Evolutionary conservation across 768 basidiomycete species (phyloP).

Genomic region (Steccherinum ochraceum): DNA sequence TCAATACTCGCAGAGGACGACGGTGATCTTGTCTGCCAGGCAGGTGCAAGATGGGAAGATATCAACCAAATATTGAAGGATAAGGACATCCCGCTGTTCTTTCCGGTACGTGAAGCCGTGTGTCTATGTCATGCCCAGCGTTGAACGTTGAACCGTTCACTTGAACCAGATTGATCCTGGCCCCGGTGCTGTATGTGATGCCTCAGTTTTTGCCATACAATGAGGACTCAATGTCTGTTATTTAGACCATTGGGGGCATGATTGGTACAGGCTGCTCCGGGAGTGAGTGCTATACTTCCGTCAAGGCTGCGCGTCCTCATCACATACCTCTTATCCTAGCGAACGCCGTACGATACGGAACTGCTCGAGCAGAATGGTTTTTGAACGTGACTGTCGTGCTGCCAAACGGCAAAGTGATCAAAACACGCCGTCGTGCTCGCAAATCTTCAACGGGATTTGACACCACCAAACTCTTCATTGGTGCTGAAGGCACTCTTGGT

Average conservation of each 20-base stretch:
- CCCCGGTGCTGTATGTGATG: conserved; percentile 37
- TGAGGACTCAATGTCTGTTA: background rate
- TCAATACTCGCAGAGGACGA: conserved; percentile 45
- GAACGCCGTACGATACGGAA: conserved; percentile 80
- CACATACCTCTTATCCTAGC: conserved; percentile 31
- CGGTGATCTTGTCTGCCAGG: conserved; percentile 67
- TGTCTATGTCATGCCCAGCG: background rate
- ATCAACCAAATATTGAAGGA: conserved; percentile 66
- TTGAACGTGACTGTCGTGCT: conserved; percentile 79
- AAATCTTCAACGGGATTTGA: conserved; percentile 88
- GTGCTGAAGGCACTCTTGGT: conserved; percentile 84
- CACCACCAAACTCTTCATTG: conserved; percentile 79
- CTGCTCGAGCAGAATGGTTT: conserved; percentile 84
- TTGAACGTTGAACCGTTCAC: background rate
- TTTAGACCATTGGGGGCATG: conserved; percentile 82
- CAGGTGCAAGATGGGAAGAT: conserved; percentile 74
- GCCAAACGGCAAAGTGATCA: conserved; percentile 78
- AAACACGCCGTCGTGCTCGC: conserved; percentile 70
- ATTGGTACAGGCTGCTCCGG: conserved; percentile 82
- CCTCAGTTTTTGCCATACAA: background rate
- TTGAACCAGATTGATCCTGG: conserved; percentile 30
- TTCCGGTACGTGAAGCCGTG: conserved; percentile 54
- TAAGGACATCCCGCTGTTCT: conserved; percentile 72
- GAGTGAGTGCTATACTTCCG: conserved; percentile 61
- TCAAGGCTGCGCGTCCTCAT: too few relatives aligned